Evolutionary conservation across 768 basidiomycete genomes (phyloP), one percentile per base, ranked within the genome.

Genomic region (Psilocybe sp.): DNA sequence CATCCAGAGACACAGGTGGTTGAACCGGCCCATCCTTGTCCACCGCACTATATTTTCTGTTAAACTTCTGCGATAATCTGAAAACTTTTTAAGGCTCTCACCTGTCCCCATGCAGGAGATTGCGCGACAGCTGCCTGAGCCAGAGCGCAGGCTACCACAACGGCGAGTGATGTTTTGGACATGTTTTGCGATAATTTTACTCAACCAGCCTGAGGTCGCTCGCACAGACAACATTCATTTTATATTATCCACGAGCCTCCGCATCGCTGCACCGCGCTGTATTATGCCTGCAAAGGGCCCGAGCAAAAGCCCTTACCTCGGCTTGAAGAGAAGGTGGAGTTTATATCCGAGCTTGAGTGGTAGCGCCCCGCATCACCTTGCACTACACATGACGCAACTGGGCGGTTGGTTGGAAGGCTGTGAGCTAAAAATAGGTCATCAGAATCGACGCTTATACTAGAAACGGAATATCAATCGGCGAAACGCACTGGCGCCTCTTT

Each of bases 11-110:
- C 66, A 51, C 80, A 84, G 2, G 64, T 60, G 3, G 79, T 81
- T 7, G 79, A 64, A 11, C 80, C 80, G 7, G 71, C 61, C 76
- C 77, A 81, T 3, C 75, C 77, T 44, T 65, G 69, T 7, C 79
- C 78, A 40, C 79, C 78, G 53, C 81, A 81, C 79, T 82, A 35
- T 28, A 14, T 23, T n/a, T n/a, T 31, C 32, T n/a, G 20, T 40
- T 35, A 37, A 54, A 9, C 10, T 37, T 36, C 14, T 18, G 28
- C 15, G 18, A 7, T 4, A 18, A 23, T 19, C 28, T 5, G 16
- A 12, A 28, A 40, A 23, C 23, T 28, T 28, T 3, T 4, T 15
- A 32, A 44, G 16, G 18, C 8, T 12, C 59, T 53, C 46, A 70
- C 71, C 65, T 74, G 73, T 4, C 71, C 72, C 49, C 67, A 75